A percentile compares a stretch with the other conserved stretches of the same genome.
phyloP scores from a whole-genome alignment of 306 rosid species.

The Carpinus viminea region DNA sequence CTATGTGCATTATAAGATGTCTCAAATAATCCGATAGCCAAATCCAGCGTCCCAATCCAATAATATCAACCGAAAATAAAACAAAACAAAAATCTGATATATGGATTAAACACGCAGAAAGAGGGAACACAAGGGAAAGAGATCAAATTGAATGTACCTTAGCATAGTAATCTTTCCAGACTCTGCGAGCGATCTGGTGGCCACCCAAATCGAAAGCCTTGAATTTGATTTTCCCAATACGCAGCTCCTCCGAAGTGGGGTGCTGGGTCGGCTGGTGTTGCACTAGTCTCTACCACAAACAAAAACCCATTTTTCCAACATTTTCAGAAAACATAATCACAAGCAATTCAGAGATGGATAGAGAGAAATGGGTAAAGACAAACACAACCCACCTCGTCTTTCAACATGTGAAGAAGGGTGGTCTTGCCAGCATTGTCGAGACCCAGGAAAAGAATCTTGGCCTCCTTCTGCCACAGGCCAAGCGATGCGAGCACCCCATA shows the following conservation, averaged over 20 bases:
- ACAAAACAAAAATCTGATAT: neutral
- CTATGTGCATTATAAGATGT: neutral
- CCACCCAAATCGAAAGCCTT: slow-evolving; percentile 92
- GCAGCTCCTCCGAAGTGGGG: slow-evolving; percentile 85
- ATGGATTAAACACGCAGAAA: neutral
- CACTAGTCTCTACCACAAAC: slow-evolving; percentile 61
- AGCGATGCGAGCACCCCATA: slow-evolving; percentile 71
- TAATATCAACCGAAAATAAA: neutral
- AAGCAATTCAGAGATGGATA: neutral
- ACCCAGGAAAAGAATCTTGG: slow-evolving; percentile 79
- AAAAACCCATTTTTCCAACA: neutral
- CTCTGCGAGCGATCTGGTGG: slow-evolving; percentile 88
- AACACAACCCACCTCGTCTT: slow-evolving; percentile 61
- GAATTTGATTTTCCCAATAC: slow-evolving; percentile 77
- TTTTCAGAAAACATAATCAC: neutral
- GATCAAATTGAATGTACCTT: slow-evolving; percentile 37
- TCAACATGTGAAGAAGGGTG: slow-evolving; percentile 88
- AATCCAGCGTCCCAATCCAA: slow-evolving; percentile 6
- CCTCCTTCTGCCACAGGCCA: slow-evolving; percentile 83
- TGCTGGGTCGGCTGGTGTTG: slow-evolving; percentile 89
- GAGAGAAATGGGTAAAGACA: neutral
- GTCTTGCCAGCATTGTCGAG: slow-evolving; percentile 91
- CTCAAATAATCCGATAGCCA: neutral
- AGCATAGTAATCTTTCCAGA: slow-evolving; percentile 80
- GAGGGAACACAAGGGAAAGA: slow-evolving; percentile 6